Percentiles rank a stretch among this genome's conserved stretches.
Evolutionary conservation across 805 yeast species (phyloP).

Genomic region (Diddensiella caesifluorescens): DNA sequence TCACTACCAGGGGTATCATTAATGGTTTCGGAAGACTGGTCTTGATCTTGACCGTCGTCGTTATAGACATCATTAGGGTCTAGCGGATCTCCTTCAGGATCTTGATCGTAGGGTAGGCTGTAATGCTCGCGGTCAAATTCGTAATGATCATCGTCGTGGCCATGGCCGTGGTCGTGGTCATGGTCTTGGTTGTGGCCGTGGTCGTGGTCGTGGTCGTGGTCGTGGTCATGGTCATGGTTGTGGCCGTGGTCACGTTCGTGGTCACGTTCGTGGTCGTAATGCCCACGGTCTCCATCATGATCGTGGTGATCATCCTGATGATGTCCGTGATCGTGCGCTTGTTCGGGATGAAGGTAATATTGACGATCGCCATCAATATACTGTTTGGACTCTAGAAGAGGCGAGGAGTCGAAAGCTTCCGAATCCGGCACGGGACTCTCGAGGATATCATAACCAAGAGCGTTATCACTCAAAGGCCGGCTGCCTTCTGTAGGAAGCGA

Average conservation of each 20-base stretch:
- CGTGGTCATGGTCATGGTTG: background rate
- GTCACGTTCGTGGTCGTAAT: background rate
- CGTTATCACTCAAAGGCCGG: too few species aligned
- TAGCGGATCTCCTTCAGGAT: too few species aligned
- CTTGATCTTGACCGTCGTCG: background rate
- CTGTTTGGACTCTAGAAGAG: too few species aligned
- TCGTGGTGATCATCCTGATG: conserved; percentile 1
- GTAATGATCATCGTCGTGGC: conserved; percentile 1
- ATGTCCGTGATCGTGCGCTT: too few species aligned
- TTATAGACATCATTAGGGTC: too few species aligned
- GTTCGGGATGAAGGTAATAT: too few species aligned
- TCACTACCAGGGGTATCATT: background rate
- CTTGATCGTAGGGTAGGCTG: background rate
- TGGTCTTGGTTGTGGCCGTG: background rate
- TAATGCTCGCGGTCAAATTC: background rate
- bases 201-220: background rate
- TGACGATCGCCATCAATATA: too few species aligned
- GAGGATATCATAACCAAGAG: too few species aligned
- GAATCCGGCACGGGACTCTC: too few species aligned
- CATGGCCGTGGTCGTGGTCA: background rate
- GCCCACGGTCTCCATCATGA: background rate
- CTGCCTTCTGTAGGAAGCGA: too few species aligned
- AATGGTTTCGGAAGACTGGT: background rate
- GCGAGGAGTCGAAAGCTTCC: too few species aligned
- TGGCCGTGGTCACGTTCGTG: background rate